A percentile compares a stretch with the other conserved stretches of the same genome.
phyloP scores from a whole-genome alignment of 441 rosid species.

The Melianthus villosus region DNA sequence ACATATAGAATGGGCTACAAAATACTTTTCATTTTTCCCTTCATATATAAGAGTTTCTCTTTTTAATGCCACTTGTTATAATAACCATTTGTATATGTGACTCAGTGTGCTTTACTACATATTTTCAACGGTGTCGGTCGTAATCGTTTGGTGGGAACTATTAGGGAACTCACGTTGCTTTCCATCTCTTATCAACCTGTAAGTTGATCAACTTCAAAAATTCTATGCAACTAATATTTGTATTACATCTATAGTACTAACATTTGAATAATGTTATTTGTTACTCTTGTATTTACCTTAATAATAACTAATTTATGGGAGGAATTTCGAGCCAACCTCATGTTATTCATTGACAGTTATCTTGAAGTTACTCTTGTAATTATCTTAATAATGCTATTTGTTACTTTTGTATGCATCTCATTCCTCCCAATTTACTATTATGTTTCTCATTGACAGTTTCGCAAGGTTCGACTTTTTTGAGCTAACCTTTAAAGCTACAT shows the following conservation, averaged over 20 bases:
- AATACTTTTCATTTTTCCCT: no score
- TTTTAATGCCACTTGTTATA: not conserved
- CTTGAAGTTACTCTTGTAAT: no score
- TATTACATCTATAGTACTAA: not conserved
- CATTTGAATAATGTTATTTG: not conserved
- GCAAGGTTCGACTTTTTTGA: no score
- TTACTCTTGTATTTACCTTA: slow-evolving; percentile 40
- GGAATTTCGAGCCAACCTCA: no score
- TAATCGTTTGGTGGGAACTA: slow-evolving; percentile 87
- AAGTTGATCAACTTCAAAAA: slow-evolving; percentile 17
- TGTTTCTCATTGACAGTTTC: no score
- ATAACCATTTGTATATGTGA: not conserved
- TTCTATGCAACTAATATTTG: no score
- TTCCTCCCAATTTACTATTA: no score
- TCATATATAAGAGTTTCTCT: slow-evolving; percentile 38
- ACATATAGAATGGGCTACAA: not conserved
- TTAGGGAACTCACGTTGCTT: slow-evolving; percentile 87
- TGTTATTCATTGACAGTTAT: no score
- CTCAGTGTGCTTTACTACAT: not conserved
- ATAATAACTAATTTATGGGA: slow-evolving; percentile 81
- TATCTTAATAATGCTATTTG: no score
- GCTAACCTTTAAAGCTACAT: no score
- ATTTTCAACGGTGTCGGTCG: slow-evolving; percentile 70
- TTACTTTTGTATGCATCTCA: no score
- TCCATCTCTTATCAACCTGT: slow-evolving; percentile 81